A percentile compares a stretch with the other conserved stretches of the same genome.
Evolutionary conservation across 306 rosid species (phyloP).

Genomic region (Castanospermum australe): DNA sequence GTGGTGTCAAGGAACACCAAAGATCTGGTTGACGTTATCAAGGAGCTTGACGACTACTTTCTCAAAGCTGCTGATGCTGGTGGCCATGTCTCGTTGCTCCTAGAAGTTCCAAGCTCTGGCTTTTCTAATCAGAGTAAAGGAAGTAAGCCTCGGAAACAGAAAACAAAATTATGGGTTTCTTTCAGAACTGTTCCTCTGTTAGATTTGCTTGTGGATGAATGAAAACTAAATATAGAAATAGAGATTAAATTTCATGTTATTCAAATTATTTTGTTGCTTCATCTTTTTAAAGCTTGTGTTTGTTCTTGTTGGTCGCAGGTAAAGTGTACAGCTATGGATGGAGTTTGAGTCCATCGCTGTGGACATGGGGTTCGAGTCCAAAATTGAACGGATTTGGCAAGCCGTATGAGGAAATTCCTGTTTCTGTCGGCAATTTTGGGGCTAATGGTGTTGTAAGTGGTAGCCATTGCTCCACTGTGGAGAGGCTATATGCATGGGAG

Average conservation of each 20-base stretch:
- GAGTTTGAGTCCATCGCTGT: conserved; percentile 62
- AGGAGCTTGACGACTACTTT: conserved; percentile 91
- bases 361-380: conserved; percentile 76
- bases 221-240: too few relatives aligned
- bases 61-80: conserved; percentile 92
- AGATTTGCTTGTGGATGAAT: not conserved
- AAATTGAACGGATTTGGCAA: conserved; percentile 58
- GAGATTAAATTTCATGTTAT: not conserved
- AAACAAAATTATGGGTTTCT: not conserved
- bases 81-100: conserved; percentile 58
- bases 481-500: conserved; percentile 96
- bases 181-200: not conserved
- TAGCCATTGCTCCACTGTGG: conserved; percentile 80
- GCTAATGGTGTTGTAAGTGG: conserved; percentile 42
- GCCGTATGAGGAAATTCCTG: conserved; percentile 39
- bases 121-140: conserved; percentile 60
- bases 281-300: not conserved
- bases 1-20: conserved; percentile 77
- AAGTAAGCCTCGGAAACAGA: conserved; percentile 45
- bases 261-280: not conserved
- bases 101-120: conserved; percentile 72
- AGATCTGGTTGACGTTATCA: conserved; percentile 79
- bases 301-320: conserved; percentile 42
- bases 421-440: conserved; percentile 35
- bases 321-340: conserved; percentile 71